Percentiles rank a stretch among this genome's conserved stretches.
Conservation (phyloP, 192 early-diverging fungal species). For the Rhizophagus clarus region DNA sequence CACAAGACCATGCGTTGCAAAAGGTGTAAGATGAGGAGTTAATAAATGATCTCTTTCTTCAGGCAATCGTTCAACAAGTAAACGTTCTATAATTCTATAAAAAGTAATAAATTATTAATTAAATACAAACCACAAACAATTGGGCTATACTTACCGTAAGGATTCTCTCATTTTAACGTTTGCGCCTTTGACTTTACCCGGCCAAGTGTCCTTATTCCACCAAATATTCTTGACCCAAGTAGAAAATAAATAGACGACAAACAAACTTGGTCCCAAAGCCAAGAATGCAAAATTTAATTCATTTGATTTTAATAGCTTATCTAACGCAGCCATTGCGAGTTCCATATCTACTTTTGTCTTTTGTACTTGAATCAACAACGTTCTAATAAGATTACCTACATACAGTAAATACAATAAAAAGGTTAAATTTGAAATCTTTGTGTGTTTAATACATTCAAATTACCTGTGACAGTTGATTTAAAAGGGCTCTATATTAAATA, state of each 20-base stretch:
- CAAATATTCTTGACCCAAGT: conserved; percentile 38
- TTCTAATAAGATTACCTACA: conserved; percentile 66
- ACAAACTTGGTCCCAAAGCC: conserved; percentile 73
- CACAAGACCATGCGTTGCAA: conserved; percentile 57
- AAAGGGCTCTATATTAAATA: conserved; percentile 42
- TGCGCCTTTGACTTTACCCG: conserved; percentile 38
- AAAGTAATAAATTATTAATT: neutral
- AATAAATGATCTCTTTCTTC: conserved; percentile 38
- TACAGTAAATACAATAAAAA: conserved; percentile 15
- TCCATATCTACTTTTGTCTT: conserved; percentile 95
- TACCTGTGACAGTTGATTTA: conserved; percentile 45
- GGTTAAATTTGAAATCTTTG: neutral
- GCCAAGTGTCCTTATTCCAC: conserved; percentile 47
- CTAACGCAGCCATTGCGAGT: conserved; percentile 86
- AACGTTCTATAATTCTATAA: conserved; percentile 20
- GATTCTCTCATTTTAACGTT: conserved; percentile 43
- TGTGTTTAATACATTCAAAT: neutral
- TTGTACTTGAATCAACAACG: conserved; percentile 83
- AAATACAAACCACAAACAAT: conserved; percentile 47
- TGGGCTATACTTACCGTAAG: conserved; percentile 59
- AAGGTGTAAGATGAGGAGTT: neutral
- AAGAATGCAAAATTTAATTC: conserved; percentile 95
- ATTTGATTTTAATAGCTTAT: conserved; percentile 91
- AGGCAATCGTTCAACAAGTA: conserved; percentile 35
- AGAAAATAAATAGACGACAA: conserved; percentile 55